phyloP scores from a whole-genome alignment of 495 filamentous ascomycete species.

The Tuber brumale region DNA sequence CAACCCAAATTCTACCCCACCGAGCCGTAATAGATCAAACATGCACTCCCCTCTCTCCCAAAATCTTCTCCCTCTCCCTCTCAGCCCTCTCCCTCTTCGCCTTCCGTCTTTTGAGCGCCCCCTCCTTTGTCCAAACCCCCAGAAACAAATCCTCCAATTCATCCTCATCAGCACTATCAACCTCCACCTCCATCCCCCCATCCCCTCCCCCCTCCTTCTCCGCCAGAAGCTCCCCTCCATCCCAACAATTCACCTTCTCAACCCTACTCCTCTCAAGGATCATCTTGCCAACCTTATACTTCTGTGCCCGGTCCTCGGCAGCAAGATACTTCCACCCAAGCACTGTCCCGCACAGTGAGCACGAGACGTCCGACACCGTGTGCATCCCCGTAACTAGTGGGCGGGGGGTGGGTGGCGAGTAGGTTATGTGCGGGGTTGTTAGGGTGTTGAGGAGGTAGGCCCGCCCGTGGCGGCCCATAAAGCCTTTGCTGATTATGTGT shows the following conservation, averaged over 20 bases:
- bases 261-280: conserved; percentile 84
- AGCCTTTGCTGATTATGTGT: conserved; percentile 87
- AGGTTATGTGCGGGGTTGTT: conserved; percentile 39
- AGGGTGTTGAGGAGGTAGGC: conserved; percentile 70
- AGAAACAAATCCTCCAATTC: conserved; percentile 92
- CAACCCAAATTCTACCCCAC: neutral
- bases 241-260: conserved; percentile 46
- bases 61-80: conserved; percentile 14
- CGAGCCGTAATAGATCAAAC: neutral
- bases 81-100: conserved; percentile 46
- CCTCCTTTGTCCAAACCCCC: conserved; percentile 71
- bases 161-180: conserved; percentile 87
- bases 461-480: conserved; percentile 78
- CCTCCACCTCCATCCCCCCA: conserved; percentile 50
- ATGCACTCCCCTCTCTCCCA: conserved; percentile 1
- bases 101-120: conserved; percentile 59
- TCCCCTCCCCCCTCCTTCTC: conserved; percentile 11
- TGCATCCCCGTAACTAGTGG: conserved; percentile 53
- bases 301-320: conserved; percentile 71
- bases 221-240: conserved; percentile 61
- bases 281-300: conserved; percentile 92
- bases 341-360: conserved; percentile 58
- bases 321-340: conserved; percentile 93
- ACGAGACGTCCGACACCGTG: conserved; percentile 52
- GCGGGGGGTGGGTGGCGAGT: conserved; percentile 45